Percentiles rank a stretch among this genome's conserved stretches.
phyloP scores from a whole-genome alignment of 164 flowering plant species.

The Nymphaea thermarum region DNA sequence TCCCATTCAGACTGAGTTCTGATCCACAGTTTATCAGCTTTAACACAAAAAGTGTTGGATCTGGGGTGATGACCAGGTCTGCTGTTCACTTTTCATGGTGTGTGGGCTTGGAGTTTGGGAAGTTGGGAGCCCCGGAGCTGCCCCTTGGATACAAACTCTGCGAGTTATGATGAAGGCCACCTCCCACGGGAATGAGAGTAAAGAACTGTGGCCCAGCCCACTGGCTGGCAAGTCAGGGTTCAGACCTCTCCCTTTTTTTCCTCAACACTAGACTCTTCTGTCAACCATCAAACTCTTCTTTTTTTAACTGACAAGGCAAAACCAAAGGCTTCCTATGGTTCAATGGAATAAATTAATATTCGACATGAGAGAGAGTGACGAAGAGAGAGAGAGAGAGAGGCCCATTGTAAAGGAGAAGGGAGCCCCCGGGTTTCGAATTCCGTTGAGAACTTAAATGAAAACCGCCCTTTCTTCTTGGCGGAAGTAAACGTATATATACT shows the following conservation, averaged over 20 bases:
- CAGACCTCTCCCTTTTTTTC: neutral
- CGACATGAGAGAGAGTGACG: neutral
- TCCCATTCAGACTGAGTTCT: no score
- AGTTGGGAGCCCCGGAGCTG: neutral
- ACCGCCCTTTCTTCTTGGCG: neutral
- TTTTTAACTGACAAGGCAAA: neutral
- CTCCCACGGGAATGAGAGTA: neutral
- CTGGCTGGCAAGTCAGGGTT: neutral
- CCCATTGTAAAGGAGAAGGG: conserved; percentile 5
- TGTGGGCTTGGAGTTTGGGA: no score
- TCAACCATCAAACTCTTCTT: neutral
- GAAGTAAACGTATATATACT: neutral
- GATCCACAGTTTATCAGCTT: neutral
- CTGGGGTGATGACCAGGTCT: no score
- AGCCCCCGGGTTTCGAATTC: conserved; percentile 8
- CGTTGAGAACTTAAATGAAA: neutral
- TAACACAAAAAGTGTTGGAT: neutral
- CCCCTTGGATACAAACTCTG: neutral
- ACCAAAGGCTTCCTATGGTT: neutral
- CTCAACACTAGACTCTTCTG: neutral
- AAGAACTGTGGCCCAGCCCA: neutral
- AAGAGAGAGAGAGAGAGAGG: neutral
- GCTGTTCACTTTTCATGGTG: no score
- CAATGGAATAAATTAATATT: neutral
- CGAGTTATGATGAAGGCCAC: neutral